A percentile compares a stretch with the other conserved stretches of the same genome.
phyloP scores from a whole-genome alignment of 2,329 filamentous ascomycete genomes.

The Sclerotinia spermophila region DNA sequence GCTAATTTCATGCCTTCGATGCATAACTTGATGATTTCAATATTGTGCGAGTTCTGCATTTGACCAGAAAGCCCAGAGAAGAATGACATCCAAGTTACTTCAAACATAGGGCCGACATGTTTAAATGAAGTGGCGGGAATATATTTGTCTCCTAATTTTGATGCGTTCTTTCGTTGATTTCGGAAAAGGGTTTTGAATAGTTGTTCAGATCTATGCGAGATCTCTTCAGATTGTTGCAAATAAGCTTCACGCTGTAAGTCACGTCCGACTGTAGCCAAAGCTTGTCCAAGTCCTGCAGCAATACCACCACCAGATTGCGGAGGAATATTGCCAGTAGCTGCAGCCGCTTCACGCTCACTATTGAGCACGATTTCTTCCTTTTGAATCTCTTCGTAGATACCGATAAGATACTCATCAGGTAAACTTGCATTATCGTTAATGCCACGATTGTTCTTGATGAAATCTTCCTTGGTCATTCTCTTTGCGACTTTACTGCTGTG shows the following conservation, averaged over 20 bases:
- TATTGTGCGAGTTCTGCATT: slow-evolving; percentile 88
- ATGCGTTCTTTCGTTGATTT: slow-evolving; percentile 77
- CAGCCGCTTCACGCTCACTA: slow-evolving; percentile 86
- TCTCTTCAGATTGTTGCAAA: slow-evolving; percentile 92
- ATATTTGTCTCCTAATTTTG: slow-evolving; percentile 66
- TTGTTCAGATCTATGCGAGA: slow-evolving; percentile 68
- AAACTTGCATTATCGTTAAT: slow-evolving; percentile 96
- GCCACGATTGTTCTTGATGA: slow-evolving; percentile 97
- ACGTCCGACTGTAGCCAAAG: slow-evolving; percentile 84
- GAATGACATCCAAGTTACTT: slow-evolving; percentile 99
- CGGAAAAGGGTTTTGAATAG: slow-evolving; percentile 91
- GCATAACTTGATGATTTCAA: slow-evolving; percentile 87
- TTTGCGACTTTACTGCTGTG: slow-evolving; percentile 81
- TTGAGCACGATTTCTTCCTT: slow-evolving; percentile 91
- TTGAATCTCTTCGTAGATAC: slow-evolving; percentile 89
- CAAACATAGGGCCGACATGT: slow-evolving; percentile 97
- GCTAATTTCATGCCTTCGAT: slow-evolving; percentile 94
- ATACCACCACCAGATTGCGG: slow-evolving; percentile 63
- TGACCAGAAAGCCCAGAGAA: slow-evolving; percentile 91
- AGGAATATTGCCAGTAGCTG: slow-evolving; percentile 64
- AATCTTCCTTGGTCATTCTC: slow-evolving; percentile 94
- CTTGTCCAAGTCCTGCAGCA: slow-evolving; percentile 80
- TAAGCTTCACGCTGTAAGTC: slow-evolving; percentile 92
- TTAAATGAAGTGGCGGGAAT: slow-evolving; percentile 91
- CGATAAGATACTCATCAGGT: slow-evolving; percentile 83